Conservation (phyloP, 2,329 filamentous ascomycete genomes). For the Boeremia lycopersici region DNA sequence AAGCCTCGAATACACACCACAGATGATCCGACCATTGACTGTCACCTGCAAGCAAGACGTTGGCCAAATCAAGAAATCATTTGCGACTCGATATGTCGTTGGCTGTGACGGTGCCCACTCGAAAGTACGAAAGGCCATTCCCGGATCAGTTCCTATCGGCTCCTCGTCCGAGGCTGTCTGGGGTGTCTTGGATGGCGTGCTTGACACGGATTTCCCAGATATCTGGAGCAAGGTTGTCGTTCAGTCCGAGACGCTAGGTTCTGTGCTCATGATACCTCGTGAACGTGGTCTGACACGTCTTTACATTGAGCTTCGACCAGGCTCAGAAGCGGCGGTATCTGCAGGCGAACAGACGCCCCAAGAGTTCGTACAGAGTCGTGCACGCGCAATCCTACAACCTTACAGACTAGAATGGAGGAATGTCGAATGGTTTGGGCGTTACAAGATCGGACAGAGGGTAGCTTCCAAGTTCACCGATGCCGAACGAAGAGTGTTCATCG, state of each 20-base stretch:
- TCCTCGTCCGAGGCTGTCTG: constrained; percentile 64
- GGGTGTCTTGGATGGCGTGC: constrained; percentile 73
- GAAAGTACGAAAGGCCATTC: constrained; percentile 69
- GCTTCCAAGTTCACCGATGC: constrained; percentile 53
- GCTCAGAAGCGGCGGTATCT: constrained; percentile 36
- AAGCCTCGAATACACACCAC: constrained; percentile 53
- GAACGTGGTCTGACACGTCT: constrained; percentile 74
- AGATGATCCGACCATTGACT: constrained; percentile 48
- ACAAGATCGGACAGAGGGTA: constrained; percentile 57
- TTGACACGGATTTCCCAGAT: constrained; percentile 75
- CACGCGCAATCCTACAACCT: constrained; percentile 55
- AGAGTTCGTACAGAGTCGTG: constrained; percentile 73
- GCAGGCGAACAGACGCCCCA: constrained; percentile 54
- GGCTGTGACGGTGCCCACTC: constrained; percentile 78
- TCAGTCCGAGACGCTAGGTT: constrained; percentile 69
- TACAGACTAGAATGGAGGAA: constrained; percentile 53
- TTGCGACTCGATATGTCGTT: constrained; percentile 68
- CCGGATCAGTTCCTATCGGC: constrained; percentile 53
- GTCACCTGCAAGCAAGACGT: constrained; percentile 50
- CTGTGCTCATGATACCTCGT: constrained; percentile 74
- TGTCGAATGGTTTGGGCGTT: constrained; percentile 59
- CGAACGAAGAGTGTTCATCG: constrained; percentile 54
- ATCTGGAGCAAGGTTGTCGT: constrained; percentile 76
- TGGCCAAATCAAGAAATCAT: constrained; percentile 47
- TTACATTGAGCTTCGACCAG: constrained; percentile 55